Conservation (phyloP, 305 asterid species). For the Solanum aculeatissimum region DNA sequence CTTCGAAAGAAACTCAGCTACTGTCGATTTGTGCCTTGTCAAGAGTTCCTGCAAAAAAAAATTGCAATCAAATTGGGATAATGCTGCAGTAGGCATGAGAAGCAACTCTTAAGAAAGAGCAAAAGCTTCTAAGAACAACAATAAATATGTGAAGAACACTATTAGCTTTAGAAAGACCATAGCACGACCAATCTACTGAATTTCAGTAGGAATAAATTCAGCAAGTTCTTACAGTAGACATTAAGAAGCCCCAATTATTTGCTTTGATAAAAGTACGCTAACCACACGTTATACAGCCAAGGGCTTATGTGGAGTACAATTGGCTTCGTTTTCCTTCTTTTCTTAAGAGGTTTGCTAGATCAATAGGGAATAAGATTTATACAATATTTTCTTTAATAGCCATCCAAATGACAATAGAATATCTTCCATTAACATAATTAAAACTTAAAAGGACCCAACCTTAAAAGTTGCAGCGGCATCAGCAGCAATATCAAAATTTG, state of each 20-base stretch:
- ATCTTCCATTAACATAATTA: background rate
- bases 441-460: constrained; percentile 26
- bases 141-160: background rate
- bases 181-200: background rate
- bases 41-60: background rate
- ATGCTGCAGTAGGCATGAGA: background rate
- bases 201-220: background rate
- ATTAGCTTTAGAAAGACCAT: background rate
- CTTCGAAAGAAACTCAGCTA: constrained; percentile 9
- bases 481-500: constrained; percentile 84
- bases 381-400: background rate
- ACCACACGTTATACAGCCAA: background rate
- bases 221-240: background rate
- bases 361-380: background rate
- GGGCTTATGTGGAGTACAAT: background rate
- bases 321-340: background rate
- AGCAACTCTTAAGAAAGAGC: background rate
- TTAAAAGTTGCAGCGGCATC: constrained; percentile 97
- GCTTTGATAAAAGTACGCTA: background rate
- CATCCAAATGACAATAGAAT: background rate
- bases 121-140: background rate
- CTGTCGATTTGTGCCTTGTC: constrained; percentile 10
- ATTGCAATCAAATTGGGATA: background rate
- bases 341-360: background rate
- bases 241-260: background rate